Evolutionary conservation across 495 filamentous ascomycete species (phyloP).

Genomic region (Hamigera avellanea): DNA sequence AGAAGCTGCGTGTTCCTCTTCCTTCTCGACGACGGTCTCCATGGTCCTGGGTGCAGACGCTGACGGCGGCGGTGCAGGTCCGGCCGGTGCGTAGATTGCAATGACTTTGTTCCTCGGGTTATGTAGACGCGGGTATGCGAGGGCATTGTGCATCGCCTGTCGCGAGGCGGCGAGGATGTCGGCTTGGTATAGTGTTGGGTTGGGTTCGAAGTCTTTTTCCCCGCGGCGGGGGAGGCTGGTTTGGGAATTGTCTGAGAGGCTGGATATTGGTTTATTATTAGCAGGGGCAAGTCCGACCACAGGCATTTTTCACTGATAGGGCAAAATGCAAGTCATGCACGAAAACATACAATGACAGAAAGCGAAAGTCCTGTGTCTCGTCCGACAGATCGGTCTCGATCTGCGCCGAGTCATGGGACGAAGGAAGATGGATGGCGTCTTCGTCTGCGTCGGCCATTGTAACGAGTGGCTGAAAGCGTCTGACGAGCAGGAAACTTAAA

Average conservation of each 20-base stretch:
- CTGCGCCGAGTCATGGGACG: slow-evolving; percentile 17
- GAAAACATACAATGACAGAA: slow-evolving; percentile 45
- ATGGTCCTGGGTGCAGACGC: background rate
- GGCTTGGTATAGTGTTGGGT: slow-evolving; percentile 73
- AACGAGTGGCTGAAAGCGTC: background rate
- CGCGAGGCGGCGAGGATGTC: slow-evolving; percentile 65
- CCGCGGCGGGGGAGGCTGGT: slow-evolving; percentile 60
- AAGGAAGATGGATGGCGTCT: slow-evolving; percentile 21
- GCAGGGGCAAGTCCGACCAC: background rate
- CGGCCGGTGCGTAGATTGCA: slow-evolving; percentile 39
- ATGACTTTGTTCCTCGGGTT: slow-evolving; percentile 38
- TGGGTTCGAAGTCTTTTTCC: slow-evolving; percentile 93
- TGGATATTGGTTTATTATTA: too few species aligned
- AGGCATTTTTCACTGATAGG: background rate
- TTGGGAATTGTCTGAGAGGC: slow-evolving; percentile 22
- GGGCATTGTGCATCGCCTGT: slow-evolving; percentile 81
- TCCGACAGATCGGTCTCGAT: slow-evolving; percentile 60
- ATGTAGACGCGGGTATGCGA: slow-evolving; percentile 61
- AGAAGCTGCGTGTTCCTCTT: too few species aligned
- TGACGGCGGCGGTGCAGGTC: slow-evolving; percentile 16
- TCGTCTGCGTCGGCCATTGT: slow-evolving; percentile 41
- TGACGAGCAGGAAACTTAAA: background rate
- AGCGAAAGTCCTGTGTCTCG: slow-evolving; percentile 80
- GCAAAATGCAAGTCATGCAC: too few species aligned
- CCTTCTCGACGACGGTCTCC: slow-evolving; percentile 5